Base-by-base conservation (phyloP, 495 filamentous ascomycete species). In the Chaetomium tenue region DNA sequence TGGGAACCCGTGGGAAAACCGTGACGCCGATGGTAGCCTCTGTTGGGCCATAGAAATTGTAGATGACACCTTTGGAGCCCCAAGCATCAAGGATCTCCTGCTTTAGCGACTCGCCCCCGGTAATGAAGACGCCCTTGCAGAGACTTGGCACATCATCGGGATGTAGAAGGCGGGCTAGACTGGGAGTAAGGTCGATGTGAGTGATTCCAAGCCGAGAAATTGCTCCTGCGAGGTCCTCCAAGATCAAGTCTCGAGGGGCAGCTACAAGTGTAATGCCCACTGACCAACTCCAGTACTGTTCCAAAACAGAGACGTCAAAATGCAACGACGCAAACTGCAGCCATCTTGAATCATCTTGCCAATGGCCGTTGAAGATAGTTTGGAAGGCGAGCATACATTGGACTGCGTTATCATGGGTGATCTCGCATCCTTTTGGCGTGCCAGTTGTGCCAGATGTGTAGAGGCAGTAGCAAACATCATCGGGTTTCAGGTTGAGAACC, bases 281-380 rank as follows among this genome's bases (percentile, higher is more conserved):
- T 53, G 85, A 90, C 91, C 91, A 95, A 55, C 84, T 91, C 90
- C 90, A 94, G 73, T 89, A 95, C 67, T 93, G 91, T 72, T 96
- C 91, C 18, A 94, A 78, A 7, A 94, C 89, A 30, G 89, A 91
- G 23, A 94, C 91, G 68, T 96, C 91, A 63, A 96, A 96, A 71
- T 93, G 91, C 60, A 92, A 89, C 0, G 90, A 91, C 8, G 91
- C 91, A 69, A 96, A 96, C 72, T 96, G 91, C 16, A 96, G 78
- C 86, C 89, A 94, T 53, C 86, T 82, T 1, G 91, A 93, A 16
- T 84, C 71, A 4, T 74, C 64, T 64, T 86, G 80, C 91, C 91
- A 92, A 64, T 86, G 87, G 1, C 79, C 84, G 9, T 71, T 60
- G 68, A 93, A 92, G 5, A 93, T 78, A n/a, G 82, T 69, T 65